Conservation (phyloP, 805 yeast genomes). For the Candida qinlingensis region DNA sequence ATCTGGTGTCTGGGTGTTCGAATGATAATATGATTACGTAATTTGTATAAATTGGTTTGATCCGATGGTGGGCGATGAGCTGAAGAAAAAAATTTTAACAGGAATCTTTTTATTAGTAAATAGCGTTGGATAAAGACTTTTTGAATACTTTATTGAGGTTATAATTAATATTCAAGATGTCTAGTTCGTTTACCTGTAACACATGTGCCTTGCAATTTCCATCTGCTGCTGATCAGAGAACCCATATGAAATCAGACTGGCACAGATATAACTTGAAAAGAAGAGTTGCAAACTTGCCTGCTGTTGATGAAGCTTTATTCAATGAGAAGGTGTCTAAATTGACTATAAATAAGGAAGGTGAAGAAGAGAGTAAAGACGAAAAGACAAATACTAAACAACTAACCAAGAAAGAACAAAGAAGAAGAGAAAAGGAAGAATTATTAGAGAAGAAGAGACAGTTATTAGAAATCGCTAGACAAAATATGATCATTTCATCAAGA, state of each 20-base stretch:
- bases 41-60: neutral
- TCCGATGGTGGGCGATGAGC: constrained; percentile 6
- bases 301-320: constrained; percentile 60
- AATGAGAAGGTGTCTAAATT: constrained; percentile 56
- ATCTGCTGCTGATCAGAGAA: constrained; percentile 71
- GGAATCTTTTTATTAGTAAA: neutral
- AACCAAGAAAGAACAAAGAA: constrained; percentile 38
- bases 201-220: constrained; percentile 80
- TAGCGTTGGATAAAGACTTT: neutral
- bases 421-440: constrained; percentile 37
- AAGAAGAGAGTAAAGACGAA: constrained; percentile 17
- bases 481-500: constrained; percentile 27
- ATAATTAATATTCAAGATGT: neutral
- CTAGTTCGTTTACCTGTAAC: constrained; percentile 61
- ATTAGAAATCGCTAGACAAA: constrained; percentile 35
- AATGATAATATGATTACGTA: neutral
- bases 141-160: neutral
- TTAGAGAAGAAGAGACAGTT: constrained; percentile 36
- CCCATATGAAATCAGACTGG: constrained; percentile 97
- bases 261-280: constrained; percentile 94
- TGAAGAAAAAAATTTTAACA: neutral
- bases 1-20: constrained; percentile 1
- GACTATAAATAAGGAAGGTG: constrained; percentile 16
- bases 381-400: constrained; percentile 25
- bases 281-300: constrained; percentile 82